A percentile compares a stretch with the other conserved stretches of the same genome.
Evolutionary conservation across 371 early-diverging fungal genomes (phyloP).

Genomic region (Mucor irregularis): DNA sequence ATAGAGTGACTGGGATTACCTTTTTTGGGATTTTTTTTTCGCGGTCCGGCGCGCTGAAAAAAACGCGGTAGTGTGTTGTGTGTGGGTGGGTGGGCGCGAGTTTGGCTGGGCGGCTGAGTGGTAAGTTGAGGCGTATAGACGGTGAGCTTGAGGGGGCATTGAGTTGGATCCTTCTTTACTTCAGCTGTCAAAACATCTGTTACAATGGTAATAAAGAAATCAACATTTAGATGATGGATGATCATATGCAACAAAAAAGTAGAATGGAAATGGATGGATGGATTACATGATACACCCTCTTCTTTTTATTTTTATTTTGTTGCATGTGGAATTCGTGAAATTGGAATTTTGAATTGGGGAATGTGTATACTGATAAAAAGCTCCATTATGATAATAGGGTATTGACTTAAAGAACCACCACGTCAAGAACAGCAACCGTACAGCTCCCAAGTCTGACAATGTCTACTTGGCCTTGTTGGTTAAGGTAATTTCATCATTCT

Average conservation of each 20-base stretch:
- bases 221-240: neutral
- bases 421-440: conserved; percentile 86
- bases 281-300: conserved; percentile 9
- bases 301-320: neutral
- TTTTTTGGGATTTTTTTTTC: too few relatives aligned
- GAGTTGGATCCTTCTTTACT: conserved; percentile 28
- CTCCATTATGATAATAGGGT: conserved; percentile 63
- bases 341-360: conserved; percentile 21
- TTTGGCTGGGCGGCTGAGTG: too few relatives aligned
- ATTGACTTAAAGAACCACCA: conserved; percentile 96
- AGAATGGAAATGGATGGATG: conserved; percentile 22
- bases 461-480: conserved; percentile 95
- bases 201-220: conserved; percentile 23
- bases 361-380: conserved; percentile 45
- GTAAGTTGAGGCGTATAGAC: too few relatives aligned
- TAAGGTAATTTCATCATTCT: neutral
- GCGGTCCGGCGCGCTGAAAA: too few relatives aligned
- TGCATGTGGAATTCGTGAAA: neutral
- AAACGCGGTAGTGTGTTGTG: too few relatives aligned
- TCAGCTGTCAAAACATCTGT: conserved; percentile 31
- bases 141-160: conserved; percentile 8
- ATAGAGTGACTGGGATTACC: too few relatives aligned
- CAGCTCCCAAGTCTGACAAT: conserved; percentile 87
- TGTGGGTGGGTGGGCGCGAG: neutral
- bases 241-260: neutral